Base-by-base conservation (phyloP, 1,139 yeast genomes). In the Pichia sp. region DNA sequence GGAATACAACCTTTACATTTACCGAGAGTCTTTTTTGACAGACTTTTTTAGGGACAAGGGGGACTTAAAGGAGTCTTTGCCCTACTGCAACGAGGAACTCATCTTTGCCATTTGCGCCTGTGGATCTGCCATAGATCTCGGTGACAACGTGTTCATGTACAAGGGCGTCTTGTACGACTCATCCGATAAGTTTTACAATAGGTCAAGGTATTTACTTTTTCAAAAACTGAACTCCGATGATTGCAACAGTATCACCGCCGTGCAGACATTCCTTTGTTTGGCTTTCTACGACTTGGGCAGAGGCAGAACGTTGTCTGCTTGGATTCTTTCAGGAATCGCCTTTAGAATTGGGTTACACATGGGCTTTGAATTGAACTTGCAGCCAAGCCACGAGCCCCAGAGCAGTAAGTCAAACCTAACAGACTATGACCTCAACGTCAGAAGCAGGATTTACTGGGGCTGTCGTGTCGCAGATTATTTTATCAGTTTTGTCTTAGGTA, bases 361-460 rank as follows among this genome's bases (percentile, higher is more conserved):
- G 50, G 56, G 56, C 8, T 55, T 55, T 36, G 49, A 49, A 16
- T 30, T 49, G 23, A 49, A 54, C 13, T 30, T 45, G 16, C 30
- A 45, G 5, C 10, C 41, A 11, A 13, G 36, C 19, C 32, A 47
- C 4, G 31, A 7, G 8, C 13, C 13, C 34, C 15, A n/a, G 16
- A 29, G 32, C 8, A 30, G 32, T n/a, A 11, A 30, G 15, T 8
- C 8, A 10, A 30, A 30, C 19, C 29, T 52, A 1, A 52, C 47
- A 13, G 57, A 55, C n/a, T 52, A 47, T 34, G 57, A 55, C 41
- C 19, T 47, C 8, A 53, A 50, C 16, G 55, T 52, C 5, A 49
- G 44, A 43, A 49, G 55, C 23, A 49, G 57, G n/a, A 52, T 55
- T 19, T 55, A 49, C 15, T 55, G 57, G 57, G 57, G 57, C 4